Evolutionary conservation across 2,329 filamentous ascomycete genomes (phyloP).

Genomic region (Grosmannia clavigera): DNA sequence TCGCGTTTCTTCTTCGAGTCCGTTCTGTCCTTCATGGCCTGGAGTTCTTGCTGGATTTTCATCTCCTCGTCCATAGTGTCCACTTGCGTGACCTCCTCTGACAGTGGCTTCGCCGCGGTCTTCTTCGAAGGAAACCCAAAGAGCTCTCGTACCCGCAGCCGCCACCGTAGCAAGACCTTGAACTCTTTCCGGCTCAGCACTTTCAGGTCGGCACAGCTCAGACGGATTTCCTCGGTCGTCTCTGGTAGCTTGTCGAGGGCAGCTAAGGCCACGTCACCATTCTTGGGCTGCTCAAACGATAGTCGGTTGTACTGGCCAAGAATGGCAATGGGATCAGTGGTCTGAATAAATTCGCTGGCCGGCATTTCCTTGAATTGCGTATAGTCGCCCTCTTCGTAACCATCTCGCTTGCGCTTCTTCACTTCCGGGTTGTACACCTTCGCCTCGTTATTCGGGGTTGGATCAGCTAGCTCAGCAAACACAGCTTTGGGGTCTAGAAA

Average conservation of each 20-base stretch:
- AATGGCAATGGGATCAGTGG: conserved; percentile 83
- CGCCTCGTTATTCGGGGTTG: conserved; percentile 87
- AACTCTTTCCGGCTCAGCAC: conserved; percentile 92
- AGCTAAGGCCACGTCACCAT: conserved; percentile 75
- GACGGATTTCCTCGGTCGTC: conserved; percentile 69
- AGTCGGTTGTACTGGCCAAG: conserved; percentile 77
- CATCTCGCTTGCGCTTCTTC: conserved; percentile 95
- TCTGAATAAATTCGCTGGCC: conserved; percentile 89
- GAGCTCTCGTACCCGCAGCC: conserved; percentile 75
- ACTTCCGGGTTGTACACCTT: conserved; percentile 96
- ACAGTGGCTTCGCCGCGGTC: conserved; percentile 28
- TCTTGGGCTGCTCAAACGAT: conserved; percentile 65
- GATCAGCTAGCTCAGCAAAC: conserved; percentile 80
- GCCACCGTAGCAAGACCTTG: conserved; percentile 78
- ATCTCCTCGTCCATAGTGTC: conserved; percentile 92
- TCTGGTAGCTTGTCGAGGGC: conserved; percentile 77
- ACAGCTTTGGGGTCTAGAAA: conserved; percentile 83
- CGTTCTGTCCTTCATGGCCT: conserved; percentile 70
- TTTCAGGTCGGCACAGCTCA: conserved; percentile 72
- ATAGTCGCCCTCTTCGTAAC: conserved; percentile 94
- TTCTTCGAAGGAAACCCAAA: conserved; percentile 81
- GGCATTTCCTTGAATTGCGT: conserved; percentile 82
- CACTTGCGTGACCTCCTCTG: conserved; percentile 68
- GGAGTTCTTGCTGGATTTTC: conserved; percentile 75
- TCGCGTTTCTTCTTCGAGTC: conserved; percentile 68